Evolutionary conservation across 164 flowering plant genomes (phyloP).

Genomic region (Nymphaea colorata): DNA sequence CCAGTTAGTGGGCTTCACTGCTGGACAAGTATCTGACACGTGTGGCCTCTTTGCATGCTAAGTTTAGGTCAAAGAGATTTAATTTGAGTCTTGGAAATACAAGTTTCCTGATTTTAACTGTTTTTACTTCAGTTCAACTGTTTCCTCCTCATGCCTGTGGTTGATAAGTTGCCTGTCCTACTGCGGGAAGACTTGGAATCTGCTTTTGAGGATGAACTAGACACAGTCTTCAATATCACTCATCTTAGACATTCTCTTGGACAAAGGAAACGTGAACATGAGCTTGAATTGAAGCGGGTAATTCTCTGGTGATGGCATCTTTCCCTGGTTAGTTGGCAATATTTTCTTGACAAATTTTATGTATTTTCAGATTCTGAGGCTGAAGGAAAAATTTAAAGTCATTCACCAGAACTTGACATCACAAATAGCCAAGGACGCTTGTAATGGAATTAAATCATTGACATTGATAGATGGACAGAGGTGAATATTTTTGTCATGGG

Average conservation of each 20-base stretch:
- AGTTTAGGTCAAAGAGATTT: too few relatives aligned
- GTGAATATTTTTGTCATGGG: not conserved
- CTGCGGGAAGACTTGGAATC: conserved; percentile 75
- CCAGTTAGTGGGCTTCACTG: too few relatives aligned
- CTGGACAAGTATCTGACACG: too few relatives aligned
- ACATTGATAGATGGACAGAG: not conserved
- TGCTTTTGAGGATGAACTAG: conserved; percentile 70
- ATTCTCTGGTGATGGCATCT: not conserved
- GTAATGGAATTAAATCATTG: not conserved
- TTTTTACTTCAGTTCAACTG: conserved; percentile 73
- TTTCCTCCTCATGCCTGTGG: conserved; percentile 92
- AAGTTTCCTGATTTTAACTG: not conserved
- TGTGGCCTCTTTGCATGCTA: too few relatives aligned
- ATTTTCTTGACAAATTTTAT: not conserved
- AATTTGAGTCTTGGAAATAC: too few relatives aligned
- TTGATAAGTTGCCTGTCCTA: conserved; percentile 88
- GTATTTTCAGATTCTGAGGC: conserved; percentile 63
- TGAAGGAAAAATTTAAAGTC: conserved; percentile 70
- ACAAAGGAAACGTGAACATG: conserved; percentile 53
- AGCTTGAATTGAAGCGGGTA: conserved; percentile 87
- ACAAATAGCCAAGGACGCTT: not conserved
- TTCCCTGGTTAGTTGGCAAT: not conserved
- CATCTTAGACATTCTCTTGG: conserved; percentile 54
- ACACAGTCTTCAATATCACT: conserved; percentile 68
- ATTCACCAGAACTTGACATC: conserved; percentile 48